phyloP scores from a whole-genome alignment of 2,329 filamentous ascomycete genomes.

The Ophiostoma populinum region DNA sequence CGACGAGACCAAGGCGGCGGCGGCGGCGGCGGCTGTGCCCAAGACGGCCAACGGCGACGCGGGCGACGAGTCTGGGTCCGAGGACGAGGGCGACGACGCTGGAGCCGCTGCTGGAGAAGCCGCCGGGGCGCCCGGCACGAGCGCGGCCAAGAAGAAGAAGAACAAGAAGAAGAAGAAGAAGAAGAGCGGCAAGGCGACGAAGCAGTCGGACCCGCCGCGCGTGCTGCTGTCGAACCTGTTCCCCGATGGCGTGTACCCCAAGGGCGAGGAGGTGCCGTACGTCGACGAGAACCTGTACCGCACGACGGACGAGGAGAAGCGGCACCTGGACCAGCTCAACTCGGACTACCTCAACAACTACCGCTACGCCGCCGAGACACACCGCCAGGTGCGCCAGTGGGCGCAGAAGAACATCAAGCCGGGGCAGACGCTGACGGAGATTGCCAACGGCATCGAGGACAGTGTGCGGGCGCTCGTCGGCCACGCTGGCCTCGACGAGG shows the following conservation, averaged over 20 bases:
- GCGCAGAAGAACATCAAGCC: conserved; percentile 66
- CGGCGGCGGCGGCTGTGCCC: conserved; percentile 20
- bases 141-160: conserved; percentile 19
- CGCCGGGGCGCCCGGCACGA: conserved; percentile 16
- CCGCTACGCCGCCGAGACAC: conserved; percentile 60
- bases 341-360: conserved; percentile 64
- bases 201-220: conserved; percentile 61
- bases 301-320: conserved; percentile 71
- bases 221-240: conserved; percentile 60
- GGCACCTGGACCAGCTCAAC: conserved; percentile 65
- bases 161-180: conserved; percentile 55
- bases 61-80: conserved; percentile 29
- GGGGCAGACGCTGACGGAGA: conserved; percentile 59
- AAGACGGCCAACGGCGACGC: conserved; percentile 20
- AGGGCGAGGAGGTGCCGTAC: conserved; percentile 66
- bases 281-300: conserved; percentile 59
- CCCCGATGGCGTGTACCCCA: conserved; percentile 53
- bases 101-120: conserved; percentile 11
- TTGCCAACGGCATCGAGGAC: conserved; percentile 68
- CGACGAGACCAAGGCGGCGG: background rate
- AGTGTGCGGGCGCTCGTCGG: conserved; percentile 58
- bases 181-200: conserved; percentile 52
- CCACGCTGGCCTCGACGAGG: conserved; percentile 57
- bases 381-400: conserved; percentile 68
- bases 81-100: conserved; percentile 31